Evolutionary conservation across 495 filamentous ascomycete species (phyloP), one percentile per base, ranked within the genome.

Genomic region (Astrocystis sublimbata): DNA sequence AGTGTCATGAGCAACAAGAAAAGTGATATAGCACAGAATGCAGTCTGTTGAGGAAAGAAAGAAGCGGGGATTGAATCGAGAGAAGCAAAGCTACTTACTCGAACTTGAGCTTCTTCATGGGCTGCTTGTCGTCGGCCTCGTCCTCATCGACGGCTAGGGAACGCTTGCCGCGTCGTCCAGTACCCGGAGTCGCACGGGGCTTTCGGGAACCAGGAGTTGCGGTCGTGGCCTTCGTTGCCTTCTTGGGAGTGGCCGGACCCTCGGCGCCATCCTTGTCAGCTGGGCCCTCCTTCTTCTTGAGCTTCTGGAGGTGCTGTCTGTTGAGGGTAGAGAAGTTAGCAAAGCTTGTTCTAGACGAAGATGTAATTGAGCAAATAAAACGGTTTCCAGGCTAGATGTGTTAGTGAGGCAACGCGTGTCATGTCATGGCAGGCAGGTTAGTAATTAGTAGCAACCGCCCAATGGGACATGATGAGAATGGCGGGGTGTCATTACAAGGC

Each of bases 291-390:
- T 77, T 77, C 42, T 70, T 71, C 6, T 63, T 61, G 17, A 78
- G 68, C 56, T 78, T 78, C 52, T 78, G 75, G 0, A 78, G 63
- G 8, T 78, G 75, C 67, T 78, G 75, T 24, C 75, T 77, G 49
- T 71, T 23, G 52, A 17, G 49, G 33, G 31, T 21, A 55, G 40
- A 17, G 26, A 24, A 12, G 50, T 53, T 31, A 46, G 62, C 41
- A 57, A 60, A n/a, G 21, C 35, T 24, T 30, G 23, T 33, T 35
- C 28, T 12, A 17, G 35, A 42, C 9, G 23, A 26, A 58, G 51
- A 13, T 6, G 30, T 2, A 41, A 23, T 28, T 30, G 35, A 55
- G 31, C 59, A 28, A 60, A 24, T 8, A 60, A 13, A 47, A 12
- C n/a, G n/a, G n/a, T n/a, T n/a, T 13, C n/a, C 6, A 35, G 51